Conservation (phyloP, 129 eudicot species). For the Pseudognaphalium luteoalbum region DNA sequence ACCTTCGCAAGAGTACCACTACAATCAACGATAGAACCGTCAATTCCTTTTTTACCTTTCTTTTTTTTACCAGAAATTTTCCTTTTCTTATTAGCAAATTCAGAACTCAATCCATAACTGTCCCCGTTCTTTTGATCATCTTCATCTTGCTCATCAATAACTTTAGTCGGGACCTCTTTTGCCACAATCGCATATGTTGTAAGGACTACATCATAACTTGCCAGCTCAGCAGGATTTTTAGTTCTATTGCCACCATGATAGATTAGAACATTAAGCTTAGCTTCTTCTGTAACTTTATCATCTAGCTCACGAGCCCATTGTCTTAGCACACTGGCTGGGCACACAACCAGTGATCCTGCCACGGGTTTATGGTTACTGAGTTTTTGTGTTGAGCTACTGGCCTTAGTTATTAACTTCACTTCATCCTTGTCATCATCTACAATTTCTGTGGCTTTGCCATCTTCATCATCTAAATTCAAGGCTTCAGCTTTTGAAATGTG, state of each 20-base stretch:
- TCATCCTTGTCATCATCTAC: conserved; percentile 52
- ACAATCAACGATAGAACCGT: conserved; percentile 52
- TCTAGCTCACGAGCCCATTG: conserved; percentile 94
- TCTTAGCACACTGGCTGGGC: conserved; percentile 96
- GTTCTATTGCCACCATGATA: conserved; percentile 91
- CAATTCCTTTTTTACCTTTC: conserved; percentile 64
- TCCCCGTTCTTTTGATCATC: conserved; percentile 61
- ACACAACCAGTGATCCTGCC: conserved; percentile 91
- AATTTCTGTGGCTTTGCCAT: conserved; percentile 35
- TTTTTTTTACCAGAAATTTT: conserved; percentile 52
- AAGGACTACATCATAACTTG: conserved; percentile 76
- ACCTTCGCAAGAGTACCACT: conserved; percentile 87
- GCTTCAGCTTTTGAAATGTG: conserved; percentile 48
- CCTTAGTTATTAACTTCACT: conserved; percentile 41
- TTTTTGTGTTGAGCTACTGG: conserved; percentile 43
- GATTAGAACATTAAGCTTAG: conserved; percentile 64
- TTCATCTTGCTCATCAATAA: conserved; percentile 75
- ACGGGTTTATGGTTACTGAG: conserved; percentile 56
- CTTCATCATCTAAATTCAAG: conserved; percentile 73
- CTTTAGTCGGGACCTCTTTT: conserved; percentile 84
- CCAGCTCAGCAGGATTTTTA: conserved; percentile 70
- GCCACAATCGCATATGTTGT: conserved; percentile 89
- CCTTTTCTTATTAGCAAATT: conserved; percentile 49
- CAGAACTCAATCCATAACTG: conserved; percentile 56
- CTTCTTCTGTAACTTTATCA: conserved; percentile 71